A percentile compares a stretch with the other conserved stretches of the same genome.
Evolutionary conservation across 192 early-diverging fungal species (phyloP).

Genomic region (Paraglomus brasilianum): DNA sequence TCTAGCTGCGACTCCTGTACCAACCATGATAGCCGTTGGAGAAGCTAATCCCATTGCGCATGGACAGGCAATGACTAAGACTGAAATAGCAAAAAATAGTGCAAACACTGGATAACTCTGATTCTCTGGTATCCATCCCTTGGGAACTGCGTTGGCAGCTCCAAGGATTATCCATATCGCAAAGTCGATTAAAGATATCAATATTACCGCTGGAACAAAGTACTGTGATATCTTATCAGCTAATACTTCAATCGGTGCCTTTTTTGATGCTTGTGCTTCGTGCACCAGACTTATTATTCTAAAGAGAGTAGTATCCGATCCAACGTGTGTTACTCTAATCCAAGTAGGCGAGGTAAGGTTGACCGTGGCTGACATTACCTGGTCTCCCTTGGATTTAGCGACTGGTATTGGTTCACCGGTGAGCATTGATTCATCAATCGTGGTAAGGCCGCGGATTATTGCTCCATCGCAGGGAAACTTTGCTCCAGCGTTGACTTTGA

Average conservation of each 20-base stretch:
- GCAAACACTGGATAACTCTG: constrained; percentile 51
- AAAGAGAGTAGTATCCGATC: constrained; percentile 60
- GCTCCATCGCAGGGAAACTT: constrained; percentile 74
- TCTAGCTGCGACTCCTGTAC: constrained; percentile 65
- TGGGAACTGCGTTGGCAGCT: constrained; percentile 36
- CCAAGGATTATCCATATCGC: constrained; percentile 53
- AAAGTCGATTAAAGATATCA: constrained; percentile 56
- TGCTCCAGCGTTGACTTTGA: constrained; percentile 66
- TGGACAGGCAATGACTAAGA: constrained; percentile 72
- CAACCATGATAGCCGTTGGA: constrained; percentile 75
- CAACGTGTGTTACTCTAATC: constrained; percentile 64
- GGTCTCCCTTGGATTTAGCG: constrained; percentile 44
- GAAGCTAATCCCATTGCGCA: constrained; percentile 69
- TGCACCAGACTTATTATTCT: constrained; percentile 65
- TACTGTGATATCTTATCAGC: constrained; percentile 61
- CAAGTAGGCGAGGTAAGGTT: constrained; percentile 57
- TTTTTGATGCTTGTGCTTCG: constrained; percentile 59
- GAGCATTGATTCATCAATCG: constrained; percentile 77
- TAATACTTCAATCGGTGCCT: constrained; percentile 65
- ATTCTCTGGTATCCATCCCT: constrained; percentile 43
- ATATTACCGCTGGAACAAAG: constrained; percentile 66
- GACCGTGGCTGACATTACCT: constrained; percentile 65
- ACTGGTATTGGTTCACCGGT: constrained; percentile 80
- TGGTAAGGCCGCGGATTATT: constrained; percentile 51
- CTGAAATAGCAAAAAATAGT: constrained; percentile 56